phyloP scores from a whole-genome alignment of 2,329 filamentous ascomycete genomes.

The Hypoxylon sp. region DNA sequence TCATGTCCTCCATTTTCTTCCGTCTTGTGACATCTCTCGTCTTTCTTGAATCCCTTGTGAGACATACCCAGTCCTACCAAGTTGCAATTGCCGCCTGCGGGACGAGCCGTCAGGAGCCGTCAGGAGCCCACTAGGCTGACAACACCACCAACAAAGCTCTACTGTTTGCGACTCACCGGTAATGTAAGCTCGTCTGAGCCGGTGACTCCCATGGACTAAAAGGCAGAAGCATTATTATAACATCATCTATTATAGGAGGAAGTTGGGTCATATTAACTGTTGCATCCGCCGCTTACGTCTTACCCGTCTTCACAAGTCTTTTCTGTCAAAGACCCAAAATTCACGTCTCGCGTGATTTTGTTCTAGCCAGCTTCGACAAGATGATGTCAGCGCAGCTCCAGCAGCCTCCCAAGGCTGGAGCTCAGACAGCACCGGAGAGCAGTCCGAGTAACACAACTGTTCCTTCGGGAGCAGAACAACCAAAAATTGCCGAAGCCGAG shows the following conservation, averaged over 20 bases:
- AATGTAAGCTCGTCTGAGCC: slow-evolving; percentile 33
- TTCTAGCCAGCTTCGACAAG: slow-evolving; percentile 30
- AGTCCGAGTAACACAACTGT: slow-evolving; percentile 24
- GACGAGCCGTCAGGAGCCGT: slow-evolving; percentile 2
- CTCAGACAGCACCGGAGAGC: slow-evolving; percentile 17
- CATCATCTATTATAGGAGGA: slow-evolving; percentile 19
- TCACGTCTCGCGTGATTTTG: slow-evolving; percentile 13
- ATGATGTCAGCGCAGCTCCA: slow-evolving; percentile 56
- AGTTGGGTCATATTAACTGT: slow-evolving; percentile 12
- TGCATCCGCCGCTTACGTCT: background rate
- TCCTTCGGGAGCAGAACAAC: slow-evolving; percentile 24
- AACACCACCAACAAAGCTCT: slow-evolving; percentile 3
- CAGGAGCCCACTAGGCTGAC: slow-evolving; percentile 3
- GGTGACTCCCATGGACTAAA: slow-evolving; percentile 27
- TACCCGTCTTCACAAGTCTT: background rate
- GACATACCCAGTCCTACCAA: slow-evolving; percentile 11
- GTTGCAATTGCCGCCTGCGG: background rate
- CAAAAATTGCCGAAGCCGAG: slow-evolving; percentile 11
- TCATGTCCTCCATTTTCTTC: slow-evolving; percentile 21
- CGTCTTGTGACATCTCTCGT: background rate
- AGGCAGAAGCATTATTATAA: slow-evolving; percentile 8
- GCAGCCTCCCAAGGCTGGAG: slow-evolving; percentile 44
- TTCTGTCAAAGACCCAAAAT: background rate
- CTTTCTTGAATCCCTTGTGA: slow-evolving; percentile 7
- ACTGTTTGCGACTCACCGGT: slow-evolving; percentile 12